Evolutionary conservation across 148 eudicot species (phyloP), one percentile per base, ranked within the genome.

Genomic region (Simmondsia chinensis): DNA sequence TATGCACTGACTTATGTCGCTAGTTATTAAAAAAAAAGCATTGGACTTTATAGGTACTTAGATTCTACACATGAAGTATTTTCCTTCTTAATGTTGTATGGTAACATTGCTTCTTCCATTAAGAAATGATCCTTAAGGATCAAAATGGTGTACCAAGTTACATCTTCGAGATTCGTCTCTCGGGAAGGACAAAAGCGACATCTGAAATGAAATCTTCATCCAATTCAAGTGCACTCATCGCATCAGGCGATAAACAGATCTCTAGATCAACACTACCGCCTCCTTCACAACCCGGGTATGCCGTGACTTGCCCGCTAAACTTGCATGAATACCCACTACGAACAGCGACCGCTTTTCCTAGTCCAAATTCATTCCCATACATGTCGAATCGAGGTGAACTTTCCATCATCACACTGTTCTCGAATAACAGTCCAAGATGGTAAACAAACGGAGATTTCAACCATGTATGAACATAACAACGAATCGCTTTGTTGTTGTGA

Each of bases 341-440:
- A 2, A 80, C 66, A 0, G 79, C 87, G 43, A 66, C n/a, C 0
- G 87, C 82, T 12, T 50, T 43, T 0, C 87, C 87, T 67, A 80
- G 56, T 32, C 79, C 44, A 29, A 79, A 79, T 57, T 79, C 82
- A 26, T 79, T 79, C 7, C 76, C 76, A 34, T 79, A 79, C 70
- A 79, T 71, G 2, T 80, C 68, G 20, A 79, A 75, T 48, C 82
- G 51, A 2, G 87, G 87, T 0, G 87, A 79, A 40, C 87, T 79
- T 2, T 79, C 87, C 73, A 75, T 66, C 1, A 24, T 74, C 62
- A 53, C 68, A 1, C 52, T 68, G 47, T 0, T 61, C 8, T 54
- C 56, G 5, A 14, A 3, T 22, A 19, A 2, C 10, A 6, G 3
- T 15, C 13, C 37, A 15, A n/a, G 10, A 2, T 21, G 17, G 28